A percentile compares a stretch with the other conserved stretches of the same genome.
Conservation (phyloP, 306 rosid genomes). For the Fragaria vesca region DNA sequence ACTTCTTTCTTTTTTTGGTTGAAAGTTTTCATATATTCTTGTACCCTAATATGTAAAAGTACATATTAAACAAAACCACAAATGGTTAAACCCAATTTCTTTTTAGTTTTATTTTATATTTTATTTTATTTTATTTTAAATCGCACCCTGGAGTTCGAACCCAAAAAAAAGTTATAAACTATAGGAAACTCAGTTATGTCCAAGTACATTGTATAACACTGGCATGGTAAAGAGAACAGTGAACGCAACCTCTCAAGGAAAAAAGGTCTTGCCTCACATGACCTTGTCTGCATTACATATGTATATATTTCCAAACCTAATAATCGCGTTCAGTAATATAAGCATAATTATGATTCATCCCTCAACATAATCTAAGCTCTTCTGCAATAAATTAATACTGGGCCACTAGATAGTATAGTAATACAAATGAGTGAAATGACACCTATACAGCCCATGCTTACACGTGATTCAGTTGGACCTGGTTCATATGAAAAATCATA, state of each 20-base stretch:
- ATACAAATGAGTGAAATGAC: not conserved
- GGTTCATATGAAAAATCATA: not conserved
- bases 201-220: not conserved
- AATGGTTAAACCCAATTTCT: not conserved
- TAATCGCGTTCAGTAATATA: not conserved
- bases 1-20: not conserved
- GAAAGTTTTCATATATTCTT: not conserved
- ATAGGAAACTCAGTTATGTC: not conserved
- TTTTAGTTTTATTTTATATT: too few species aligned
- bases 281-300: not conserved
- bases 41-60: not conserved
- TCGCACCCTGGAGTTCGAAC: too few species aligned
- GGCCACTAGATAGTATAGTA: not conserved
- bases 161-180: not conserved
- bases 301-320: not conserved
- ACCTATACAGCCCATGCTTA: not conserved
- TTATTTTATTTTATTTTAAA: too few species aligned
- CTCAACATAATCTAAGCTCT: not conserved
- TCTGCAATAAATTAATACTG: not conserved
- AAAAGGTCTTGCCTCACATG: not conserved
- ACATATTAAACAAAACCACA: not conserved
- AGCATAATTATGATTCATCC: not conserved
- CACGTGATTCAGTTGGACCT: constrained; percentile 3
- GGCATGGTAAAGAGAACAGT: not conserved
- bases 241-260: not conserved